Evolutionary conservation across 768 basidiomycete species (phyloP), one percentile per base, ranked within the genome.

Genomic region (Pisolithus tinctorius): DNA sequence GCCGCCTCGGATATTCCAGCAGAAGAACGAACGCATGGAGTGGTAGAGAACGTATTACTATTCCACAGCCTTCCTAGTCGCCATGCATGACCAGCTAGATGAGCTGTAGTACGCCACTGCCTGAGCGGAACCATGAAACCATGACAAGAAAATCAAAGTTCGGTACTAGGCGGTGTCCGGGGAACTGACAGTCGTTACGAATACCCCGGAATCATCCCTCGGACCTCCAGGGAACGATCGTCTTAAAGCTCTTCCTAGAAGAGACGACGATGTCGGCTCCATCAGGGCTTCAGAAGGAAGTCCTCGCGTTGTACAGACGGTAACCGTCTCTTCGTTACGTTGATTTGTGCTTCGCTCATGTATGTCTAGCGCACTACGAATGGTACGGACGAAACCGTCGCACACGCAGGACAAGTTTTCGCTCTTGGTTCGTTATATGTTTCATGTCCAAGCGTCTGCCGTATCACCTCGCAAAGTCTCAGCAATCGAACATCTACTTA

Each of bases 401-500:
- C 55, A 67, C 6, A 71, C 82, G 1, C 84, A 75, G 46, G 71
- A 77, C 36, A 88, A 82, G 57, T 92, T 91, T 66, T 71, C 71
- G 23, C 75, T 88, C 43, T 79, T 80, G 62, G 72, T 87, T 30
- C 84, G 81, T 53, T 83, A 84, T 63, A 77, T 72, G 11, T 92
- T 93, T 67, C 84, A 71, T 61, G 72, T 71, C 6, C 83, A 84
- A 59, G 83, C 86, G 4, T 60, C 72, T 4, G 71, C 71, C 1
- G 72, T 88, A 25, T 79, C 84, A 4, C 76, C 84, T 5, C 80
- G 86, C 10, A 78, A 88, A 49, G 72, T 91, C 53, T 74, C 75
- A 49, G 79, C 78, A 8, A 78, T 92, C 36, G 89, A 93, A 58
- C 84, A 90, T 63, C 71, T 90, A 31, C 62, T 93, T n/a, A 77